phyloP scores from a whole-genome alignment of 352 stramenopile genomes.

The Pythium aquatile region DNA sequence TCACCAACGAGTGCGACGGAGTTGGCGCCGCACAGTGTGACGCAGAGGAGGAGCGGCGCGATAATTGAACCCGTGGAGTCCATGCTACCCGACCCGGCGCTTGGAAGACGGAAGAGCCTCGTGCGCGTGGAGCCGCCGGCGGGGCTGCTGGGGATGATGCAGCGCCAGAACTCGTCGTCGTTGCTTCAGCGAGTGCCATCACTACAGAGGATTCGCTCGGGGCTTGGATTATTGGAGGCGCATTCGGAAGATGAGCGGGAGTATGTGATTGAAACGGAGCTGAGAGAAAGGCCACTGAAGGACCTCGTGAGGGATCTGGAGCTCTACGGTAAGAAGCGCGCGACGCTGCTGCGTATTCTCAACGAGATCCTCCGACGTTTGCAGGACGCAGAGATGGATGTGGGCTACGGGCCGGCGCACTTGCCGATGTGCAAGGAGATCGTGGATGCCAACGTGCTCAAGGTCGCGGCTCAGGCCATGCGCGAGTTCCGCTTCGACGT shows the following conservation, averaged over 20 bases:
- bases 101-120: background rate
- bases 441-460: slow-evolving; percentile 41
- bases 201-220: slow-evolving; percentile 1
- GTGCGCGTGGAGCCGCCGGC: background rate
- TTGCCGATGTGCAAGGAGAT: slow-evolving; percentile 38
- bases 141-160: background rate
- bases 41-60: background rate
- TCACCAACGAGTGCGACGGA: background rate
- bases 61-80: slow-evolving; percentile 1
- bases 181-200: background rate
- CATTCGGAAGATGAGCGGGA: slow-evolving; percentile 22
- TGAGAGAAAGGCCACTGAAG: slow-evolving; percentile 8
- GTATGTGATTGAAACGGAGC: slow-evolving; percentile 19
- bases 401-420: slow-evolving; percentile 11
- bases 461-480: slow-evolving; percentile 38
- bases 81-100: background rate
- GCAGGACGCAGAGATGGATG: slow-evolving; percentile 27
- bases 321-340: slow-evolving; percentile 36
- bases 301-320: slow-evolving; percentile 38
- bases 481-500: slow-evolving; percentile 71
- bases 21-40: background rate
- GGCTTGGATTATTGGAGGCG: background rate
- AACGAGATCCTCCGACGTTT: slow-evolving; percentile 39
- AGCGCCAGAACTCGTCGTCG: slow-evolving; percentile 8
- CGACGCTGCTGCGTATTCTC: slow-evolving; percentile 37